These are phyloP conservation scores for Laguncularia racemosa DNA, from an alignment of 345 rosid species.

Conservation along the genomic window DNA sequence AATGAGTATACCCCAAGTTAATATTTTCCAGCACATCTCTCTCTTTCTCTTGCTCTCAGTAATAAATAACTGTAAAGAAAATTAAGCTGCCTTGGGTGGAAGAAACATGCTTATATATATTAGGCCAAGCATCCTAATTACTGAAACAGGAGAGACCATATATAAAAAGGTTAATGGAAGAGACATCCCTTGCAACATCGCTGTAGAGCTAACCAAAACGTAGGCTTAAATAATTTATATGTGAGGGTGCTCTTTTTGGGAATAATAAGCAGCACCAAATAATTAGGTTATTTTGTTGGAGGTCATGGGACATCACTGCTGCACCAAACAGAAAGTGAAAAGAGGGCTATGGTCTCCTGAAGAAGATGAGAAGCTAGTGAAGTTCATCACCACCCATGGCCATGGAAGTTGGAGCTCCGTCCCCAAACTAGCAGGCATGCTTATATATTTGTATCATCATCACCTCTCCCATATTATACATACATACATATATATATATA, in stretches of 20 bases:
- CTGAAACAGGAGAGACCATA: not conserved
- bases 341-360: slow-evolving; percentile 69
- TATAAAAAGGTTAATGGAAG: not conserved
- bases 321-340: slow-evolving; percentile 59
- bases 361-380: slow-evolving; percentile 52
- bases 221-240: not conserved
- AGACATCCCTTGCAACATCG: no score
- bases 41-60: not conserved
- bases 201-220: not conserved
- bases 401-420: slow-evolving; percentile 61
- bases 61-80: no score
- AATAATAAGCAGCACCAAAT: not conserved
- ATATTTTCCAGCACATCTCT: slow-evolving; percentile 7
- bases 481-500: no score
- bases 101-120: not conserved
- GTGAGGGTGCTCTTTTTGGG: not conserved
- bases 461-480: no score
- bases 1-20: slow-evolving; percentile 18
- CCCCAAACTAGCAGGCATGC: slow-evolving; percentile 44
- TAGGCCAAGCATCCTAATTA: not conserved
- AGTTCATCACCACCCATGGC: slow-evolving; percentile 33
- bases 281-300: not conserved
- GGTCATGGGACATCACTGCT: slow-evolving; percentile 49
- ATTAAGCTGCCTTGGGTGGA: not conserved
- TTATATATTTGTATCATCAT: not conserved